Evolutionary conservation across 2,329 filamentous ascomycete species (phyloP), one percentile per base, ranked within the genome.

Genomic region (Stagonosporopsis vannaccii): DNA sequence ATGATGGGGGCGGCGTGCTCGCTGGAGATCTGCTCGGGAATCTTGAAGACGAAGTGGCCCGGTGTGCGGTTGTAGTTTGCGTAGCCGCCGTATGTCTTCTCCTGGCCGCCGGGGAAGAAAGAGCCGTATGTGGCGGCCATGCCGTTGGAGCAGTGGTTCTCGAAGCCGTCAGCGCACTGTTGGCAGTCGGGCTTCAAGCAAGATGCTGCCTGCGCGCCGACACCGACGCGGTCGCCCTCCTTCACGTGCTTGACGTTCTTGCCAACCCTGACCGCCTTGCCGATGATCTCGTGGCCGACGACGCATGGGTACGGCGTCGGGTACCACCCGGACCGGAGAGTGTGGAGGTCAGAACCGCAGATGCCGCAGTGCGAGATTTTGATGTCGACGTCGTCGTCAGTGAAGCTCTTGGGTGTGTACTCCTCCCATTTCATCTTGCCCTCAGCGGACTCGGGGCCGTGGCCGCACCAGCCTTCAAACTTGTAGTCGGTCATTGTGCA

Each of bases 1-100:
- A 95, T 82, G 88, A 93, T 91, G 6, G 90, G 90, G 1, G 90
- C 91, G 1, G 87, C 90, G 41, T 87, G 77, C 23, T 74, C 77
- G 48, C 73, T 79, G 59, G 79, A 70, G 39, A 95, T 83, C 37
- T 81, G 84, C 15, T 92, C 90, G n/a, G 91, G 91, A 59, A 96
- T 93, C 63, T 87, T 87, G 73, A 86, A 82, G 11, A 82, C 82
- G 70, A 84, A 93, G 79, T 91, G 88, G 76, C 91, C 88, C 74
- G 93, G 89, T 1, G 87, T 85, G 61, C 89, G 83, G 37, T 90
- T 83, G 72, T 91, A 85, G 39, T 81, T 85, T 4, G 85, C 78
- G 71, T 88, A 89, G 19, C 87, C 86, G 43, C 87, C 87, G 67
- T 87, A 85, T 12, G 85, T 81, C 58, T 88, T 80, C 28, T 66